phyloP scores from a whole-genome alignment of 108 stramenopile genomes.

The Cylindrotheca closterium region DNA sequence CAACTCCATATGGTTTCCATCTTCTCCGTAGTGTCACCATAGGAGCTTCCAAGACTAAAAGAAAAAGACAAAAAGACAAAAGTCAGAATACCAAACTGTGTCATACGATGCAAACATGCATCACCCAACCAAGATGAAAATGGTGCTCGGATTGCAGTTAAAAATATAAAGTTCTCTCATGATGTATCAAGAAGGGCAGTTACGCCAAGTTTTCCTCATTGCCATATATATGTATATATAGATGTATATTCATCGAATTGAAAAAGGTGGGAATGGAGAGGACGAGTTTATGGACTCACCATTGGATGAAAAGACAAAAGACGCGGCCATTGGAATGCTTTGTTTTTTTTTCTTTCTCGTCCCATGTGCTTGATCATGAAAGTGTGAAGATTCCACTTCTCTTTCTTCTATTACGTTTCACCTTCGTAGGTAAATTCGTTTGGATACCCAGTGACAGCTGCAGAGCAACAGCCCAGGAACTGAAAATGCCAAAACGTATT shows the following conservation, averaged over 20 bases:
- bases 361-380: too few species aligned
- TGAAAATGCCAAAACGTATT: constrained; percentile 15
- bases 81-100: neutral
- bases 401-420: constrained; percentile 5
- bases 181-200: constrained; percentile 27
- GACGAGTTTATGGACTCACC: too few species aligned
- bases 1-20: too few species aligned
- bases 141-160: constrained; percentile 46
- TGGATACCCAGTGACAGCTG: constrained; percentile 27
- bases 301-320: too few species aligned
- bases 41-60: neutral
- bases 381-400: too few species aligned
- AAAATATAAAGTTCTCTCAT: constrained; percentile 24
- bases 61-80: neutral
- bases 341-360: too few species aligned
- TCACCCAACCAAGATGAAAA: too few species aligned
- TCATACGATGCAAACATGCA: neutral
- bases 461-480: constrained; percentile 17
- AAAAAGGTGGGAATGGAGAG: too few species aligned
- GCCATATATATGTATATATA: constrained; percentile 4
- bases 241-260: too few species aligned
- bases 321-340: too few species aligned
- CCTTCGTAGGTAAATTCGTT: constrained; percentile 29
- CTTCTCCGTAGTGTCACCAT: neutral
- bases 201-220: constrained; percentile 31